Base-by-base conservation (phyloP, 768 basidiomycete species). In the Collybiopsis confluens region DNA sequence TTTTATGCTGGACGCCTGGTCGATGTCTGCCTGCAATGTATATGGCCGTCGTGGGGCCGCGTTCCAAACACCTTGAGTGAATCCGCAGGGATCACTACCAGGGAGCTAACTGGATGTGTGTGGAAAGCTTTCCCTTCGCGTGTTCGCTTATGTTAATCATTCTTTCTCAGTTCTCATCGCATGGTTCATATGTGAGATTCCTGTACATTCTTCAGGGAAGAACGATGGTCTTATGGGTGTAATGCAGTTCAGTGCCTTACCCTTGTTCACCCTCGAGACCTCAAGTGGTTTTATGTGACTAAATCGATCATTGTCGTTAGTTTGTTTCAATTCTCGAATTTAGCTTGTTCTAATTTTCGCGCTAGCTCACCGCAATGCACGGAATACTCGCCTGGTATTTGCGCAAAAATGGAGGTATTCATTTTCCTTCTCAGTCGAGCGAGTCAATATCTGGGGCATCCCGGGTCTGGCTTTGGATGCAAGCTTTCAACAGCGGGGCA, bases 1-100 rank as follows among this genome's bases (percentile, higher is more conserved):
- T 56, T 52, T 28, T 56, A 52, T 45, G 55, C 50, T 45, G 55
- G 55, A n/a, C 55, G 49, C 20, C 36, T 56, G n/a, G 50, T 56
- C 6, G 49, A 52, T 20, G 50, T 56, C 9, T 52, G 50, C 20
- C 21, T 56, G 16, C 55, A 56, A 41, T 56, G 55, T 23, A 56
- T 56, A 13, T 56, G 55, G 55, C 50, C 55, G 1, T 52, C 48
- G 3, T 56, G 55, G 55, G 44, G 42, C 35, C 26, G 43, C 42
- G 42, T 56, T 27, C 8, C 30, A 36, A 56, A 56, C 45, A 56
- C 42, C n/a, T 23, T 56, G 38, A 49, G 50, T 28, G 45, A 45
- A 15, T 51, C 48, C 28, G 20, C 55, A 28, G 55, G 55, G 20
- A 45, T 56, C 7, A 56, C 55, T 15, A 56, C 55, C 45, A 50